These are phyloP conservation scores for Scenedesmus sp. DNA, from an alignment of 163 green algal species.

Conservation along the genomic window DNA sequence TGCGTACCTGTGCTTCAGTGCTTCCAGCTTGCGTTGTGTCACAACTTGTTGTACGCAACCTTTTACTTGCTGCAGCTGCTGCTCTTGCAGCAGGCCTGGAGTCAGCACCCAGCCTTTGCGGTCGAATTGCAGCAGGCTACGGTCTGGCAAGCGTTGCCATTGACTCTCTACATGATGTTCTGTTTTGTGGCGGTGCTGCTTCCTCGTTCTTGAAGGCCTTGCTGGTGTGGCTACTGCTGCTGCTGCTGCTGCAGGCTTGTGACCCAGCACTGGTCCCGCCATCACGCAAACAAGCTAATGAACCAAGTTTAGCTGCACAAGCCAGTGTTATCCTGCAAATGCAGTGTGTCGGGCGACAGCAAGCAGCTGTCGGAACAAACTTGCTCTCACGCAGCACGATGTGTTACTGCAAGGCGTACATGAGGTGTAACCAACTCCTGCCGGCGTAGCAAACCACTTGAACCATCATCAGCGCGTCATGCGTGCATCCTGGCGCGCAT, in stretches of 20 bases:
- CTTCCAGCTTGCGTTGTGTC: constrained; percentile 27
- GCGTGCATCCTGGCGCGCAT: too few relatives aligned
- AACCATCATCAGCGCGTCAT: too few relatives aligned
- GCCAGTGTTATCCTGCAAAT: too few relatives aligned
- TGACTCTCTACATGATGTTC: not conserved
- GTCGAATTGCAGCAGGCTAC: constrained; percentile 53
- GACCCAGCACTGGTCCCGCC: not conserved
- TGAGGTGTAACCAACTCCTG: too few relatives aligned
- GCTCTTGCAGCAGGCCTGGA: constrained; percentile 35
- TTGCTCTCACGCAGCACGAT: not conserved
- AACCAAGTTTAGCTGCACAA: not conserved
- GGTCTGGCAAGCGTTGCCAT: constrained; percentile 10
- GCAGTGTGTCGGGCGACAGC: not conserved
- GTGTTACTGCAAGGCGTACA: too few relatives aligned
- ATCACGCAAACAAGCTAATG: too few relatives aligned
- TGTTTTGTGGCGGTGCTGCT: not conserved
- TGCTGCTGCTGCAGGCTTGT: constrained; percentile 19
- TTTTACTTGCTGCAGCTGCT: constrained; percentile 23
- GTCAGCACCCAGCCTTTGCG: constrained; percentile 59
- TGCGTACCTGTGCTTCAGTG: constrained; percentile 49
- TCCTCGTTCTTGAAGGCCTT: not conserved
- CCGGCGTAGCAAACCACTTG: too few relatives aligned
- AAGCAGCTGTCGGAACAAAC: not conserved
- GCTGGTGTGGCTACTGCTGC: not conserved
- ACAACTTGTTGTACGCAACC: constrained; percentile 35